Percentiles rank a stretch among this genome's conserved stretches.
Evolutionary conservation across 2,329 filamentous ascomycete species (phyloP).

Genomic region (Elsinoe australis): DNA sequence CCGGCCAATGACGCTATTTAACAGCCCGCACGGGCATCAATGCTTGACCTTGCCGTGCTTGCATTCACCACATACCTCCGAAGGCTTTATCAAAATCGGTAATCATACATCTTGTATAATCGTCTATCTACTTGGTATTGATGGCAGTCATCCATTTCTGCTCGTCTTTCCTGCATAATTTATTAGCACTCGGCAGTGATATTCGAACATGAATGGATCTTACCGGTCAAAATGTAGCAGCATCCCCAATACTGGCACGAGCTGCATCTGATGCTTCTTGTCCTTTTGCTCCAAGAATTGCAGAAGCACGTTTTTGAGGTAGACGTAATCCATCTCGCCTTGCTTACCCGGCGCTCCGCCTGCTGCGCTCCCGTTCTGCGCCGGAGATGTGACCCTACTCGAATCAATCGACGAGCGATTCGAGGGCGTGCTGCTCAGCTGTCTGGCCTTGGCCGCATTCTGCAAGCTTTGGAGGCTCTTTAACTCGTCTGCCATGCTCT

Average conservation of each 20-base stretch:
- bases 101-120: constrained; percentile 5
- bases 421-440: constrained; percentile 39
- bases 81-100: no score
- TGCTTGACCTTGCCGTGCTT: no score
- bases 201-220: constrained; percentile 30
- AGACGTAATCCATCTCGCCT: constrained; percentile 51
- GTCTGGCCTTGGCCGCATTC: constrained; percentile 28
- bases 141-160: constrained; percentile 81
- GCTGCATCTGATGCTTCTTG: constrained; percentile 63
- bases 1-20: no score
- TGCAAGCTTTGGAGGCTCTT: constrained; percentile 44
- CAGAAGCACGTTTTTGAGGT: constrained; percentile 72
- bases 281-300: constrained; percentile 78
- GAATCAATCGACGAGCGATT: constrained; percentile 55
- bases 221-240: constrained; percentile 70
- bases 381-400: constrained; percentile 41
- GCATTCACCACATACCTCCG: no score
- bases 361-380: constrained; percentile 28
- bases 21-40: no score
- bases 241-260: constrained; percentile 70
- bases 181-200: constrained; percentile 22
- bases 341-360: constrained; percentile 22
- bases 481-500: constrained; percentile 53
- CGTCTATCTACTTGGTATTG: constrained; percentile 36
- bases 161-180: constrained; percentile 57